A percentile compares a stretch with the other conserved stretches of the same genome.
These are phyloP conservation scores for Sporobolomyces roseus DNA, from an alignment of 768 basidiomycete genomes.

Conservation along the genomic window DNA sequence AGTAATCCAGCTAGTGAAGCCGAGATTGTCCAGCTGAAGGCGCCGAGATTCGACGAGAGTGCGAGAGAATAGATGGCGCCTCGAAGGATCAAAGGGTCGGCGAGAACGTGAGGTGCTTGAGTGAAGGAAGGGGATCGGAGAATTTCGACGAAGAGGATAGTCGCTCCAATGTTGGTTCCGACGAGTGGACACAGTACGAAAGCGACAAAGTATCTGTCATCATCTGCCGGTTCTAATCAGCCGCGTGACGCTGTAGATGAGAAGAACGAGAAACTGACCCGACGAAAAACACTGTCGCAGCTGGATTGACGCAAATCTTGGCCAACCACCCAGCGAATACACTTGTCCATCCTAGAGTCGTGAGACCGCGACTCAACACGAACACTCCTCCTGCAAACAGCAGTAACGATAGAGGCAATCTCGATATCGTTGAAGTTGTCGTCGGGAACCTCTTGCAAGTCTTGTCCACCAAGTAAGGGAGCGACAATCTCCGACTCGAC, in stretches of 20 bases:
- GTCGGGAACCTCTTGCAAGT: slow-evolving; percentile 60
- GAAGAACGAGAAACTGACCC: slow-evolving; percentile 54
- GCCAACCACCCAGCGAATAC: slow-evolving; percentile 68
- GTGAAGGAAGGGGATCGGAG: slow-evolving; percentile 51
- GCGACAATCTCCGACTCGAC: slow-evolving; percentile 5
- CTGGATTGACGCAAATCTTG: slow-evolving; percentile 54
- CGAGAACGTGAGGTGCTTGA: slow-evolving; percentile 19
- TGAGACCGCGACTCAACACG: slow-evolving; percentile 80
- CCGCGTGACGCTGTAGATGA: not conserved
- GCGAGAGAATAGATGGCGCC: slow-evolving; percentile 65
- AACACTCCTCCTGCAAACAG: slow-evolving; percentile 94
- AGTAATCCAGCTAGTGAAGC: slow-evolving; percentile 83
- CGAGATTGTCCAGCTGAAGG: slow-evolving; percentile 81
- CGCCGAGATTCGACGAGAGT: slow-evolving; percentile 82
- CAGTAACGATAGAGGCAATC: slow-evolving; percentile 60
- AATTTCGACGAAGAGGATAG: slow-evolving; percentile 79
- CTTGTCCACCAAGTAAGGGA: slow-evolving; percentile 16
- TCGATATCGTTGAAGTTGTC: slow-evolving; percentile 59
- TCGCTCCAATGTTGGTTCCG: slow-evolving; percentile 87
- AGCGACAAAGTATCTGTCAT: slow-evolving; percentile 26
- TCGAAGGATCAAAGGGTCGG: slow-evolving; percentile 45
- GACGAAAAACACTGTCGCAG: slow-evolving; percentile 62
- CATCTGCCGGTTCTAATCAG: slow-evolving; percentile 52
- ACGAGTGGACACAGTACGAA: slow-evolving; percentile 52
- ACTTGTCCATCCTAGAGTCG: slow-evolving; percentile 79